Base-by-base conservation (phyloP, 805 yeast species). In the Pichia manshurica region DNA sequence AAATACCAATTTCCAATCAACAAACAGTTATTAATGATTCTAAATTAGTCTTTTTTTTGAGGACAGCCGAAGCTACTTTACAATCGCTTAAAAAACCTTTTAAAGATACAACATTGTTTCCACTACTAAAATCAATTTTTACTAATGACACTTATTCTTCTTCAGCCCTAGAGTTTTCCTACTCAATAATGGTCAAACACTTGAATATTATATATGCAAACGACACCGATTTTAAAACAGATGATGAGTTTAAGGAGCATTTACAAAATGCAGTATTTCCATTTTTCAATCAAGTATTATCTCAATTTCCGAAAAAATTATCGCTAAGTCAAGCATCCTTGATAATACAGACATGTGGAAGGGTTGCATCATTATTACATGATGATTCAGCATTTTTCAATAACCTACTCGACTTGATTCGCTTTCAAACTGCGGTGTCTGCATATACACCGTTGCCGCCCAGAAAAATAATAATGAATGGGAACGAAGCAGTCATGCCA, bases 321-420 rank as follows among this genome's bases (percentile, higher is more conserved):
- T 76, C 86, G 0, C 64, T 79, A 4, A 58, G 62, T 8, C 91
- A 84, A 57, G 64, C 81, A 19, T 69, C 70, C 21, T 69, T 81
- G 19, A 87, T 86, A 0, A 64, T 79, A 17, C 80, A 74, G 53
- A 73, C 81, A 0, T 63, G 82, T 25, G 78, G 84, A 0, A 40
- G 34, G 4, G 40, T 39, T 20, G 5, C 31, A 3, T 21, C 39
- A 8, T 25, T 25, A 13, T n/a, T 19, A 6, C 23, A 33, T 1
- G 10, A 17, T 8, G 17, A 41, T 19, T 4, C 9, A 3, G 25
- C 10, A n/a, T 29, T 36, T 5, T 21, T 34, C 20, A 25, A 6
- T 2, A 28, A 46, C 1, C 17, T 52, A 12, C 25, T 45, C 13
- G 55, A 52, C 45, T 19, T 42, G 16, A 16, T 52, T 2, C 34